Conservation (phyloP, 202 grass and related monocot species). For the Eragrostis tef region DNA sequence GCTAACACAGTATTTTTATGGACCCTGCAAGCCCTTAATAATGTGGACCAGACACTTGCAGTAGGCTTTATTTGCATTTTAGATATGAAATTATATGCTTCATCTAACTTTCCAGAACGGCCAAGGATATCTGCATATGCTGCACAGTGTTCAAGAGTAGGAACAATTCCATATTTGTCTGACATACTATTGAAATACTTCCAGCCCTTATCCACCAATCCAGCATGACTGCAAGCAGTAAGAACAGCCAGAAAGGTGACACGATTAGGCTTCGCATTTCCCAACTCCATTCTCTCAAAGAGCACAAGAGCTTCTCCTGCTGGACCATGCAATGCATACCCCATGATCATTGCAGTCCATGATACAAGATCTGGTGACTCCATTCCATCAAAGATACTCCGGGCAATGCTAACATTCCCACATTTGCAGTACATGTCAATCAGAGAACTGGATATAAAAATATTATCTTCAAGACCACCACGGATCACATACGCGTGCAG, state of each 20-base stretch:
- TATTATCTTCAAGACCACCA: constrained; percentile 58
- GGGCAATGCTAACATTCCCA: constrained; percentile 67
- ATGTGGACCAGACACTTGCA: constrained; percentile 85
- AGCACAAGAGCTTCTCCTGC: constrained; percentile 66
- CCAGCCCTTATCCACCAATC: constrained; percentile 74
- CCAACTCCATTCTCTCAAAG: constrained; percentile 69
- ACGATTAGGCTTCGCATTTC: constrained; percentile 69
- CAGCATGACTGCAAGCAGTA: constrained; percentile 89
- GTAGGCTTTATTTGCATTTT: constrained; percentile 85
- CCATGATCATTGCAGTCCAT: constrained; percentile 91
- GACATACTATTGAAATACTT: constrained; percentile 79
- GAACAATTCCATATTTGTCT: constrained; percentile 65
- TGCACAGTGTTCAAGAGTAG: constrained; percentile 72
- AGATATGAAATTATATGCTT: constrained; percentile 78
- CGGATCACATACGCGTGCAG: constrained; percentile 66
- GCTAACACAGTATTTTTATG: constrained; percentile 74
- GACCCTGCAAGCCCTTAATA: constrained; percentile 76
- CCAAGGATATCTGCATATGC: constrained; percentile 73
- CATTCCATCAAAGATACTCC: constrained; percentile 64
- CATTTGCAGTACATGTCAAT: constrained; percentile 97
- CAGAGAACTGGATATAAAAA: constrained; percentile 77
- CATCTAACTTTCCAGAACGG: constrained; percentile 67
- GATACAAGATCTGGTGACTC: constrained; percentile 66
- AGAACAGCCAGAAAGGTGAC: constrained; percentile 78
- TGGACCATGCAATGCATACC: constrained; percentile 87